phyloP scores from a whole-genome alignment of 2,329 filamentous ascomycete species.

The Ilyonectria mors-panacis region DNA sequence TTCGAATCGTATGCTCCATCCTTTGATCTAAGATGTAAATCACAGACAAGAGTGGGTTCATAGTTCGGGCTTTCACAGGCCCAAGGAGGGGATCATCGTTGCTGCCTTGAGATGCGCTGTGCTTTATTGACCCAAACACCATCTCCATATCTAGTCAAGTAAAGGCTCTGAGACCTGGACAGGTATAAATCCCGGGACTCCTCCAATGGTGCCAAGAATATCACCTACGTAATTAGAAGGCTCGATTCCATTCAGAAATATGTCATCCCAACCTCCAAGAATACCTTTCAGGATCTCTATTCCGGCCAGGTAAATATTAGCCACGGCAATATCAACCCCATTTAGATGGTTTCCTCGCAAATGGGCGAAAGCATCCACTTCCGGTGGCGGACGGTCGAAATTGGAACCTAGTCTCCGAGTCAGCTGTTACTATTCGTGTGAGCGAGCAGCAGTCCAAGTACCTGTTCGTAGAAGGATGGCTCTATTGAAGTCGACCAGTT shows the following conservation, averaged over 20 bases:
- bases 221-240: conserved; percentile 36
- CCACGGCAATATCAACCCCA: conserved; percentile 24
- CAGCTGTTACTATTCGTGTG: neutral
- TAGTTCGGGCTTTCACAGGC: neutral
- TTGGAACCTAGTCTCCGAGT: conserved; percentile 25
- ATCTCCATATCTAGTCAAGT: neutral
- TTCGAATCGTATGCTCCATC: no score
- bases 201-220: conserved; percentile 34
- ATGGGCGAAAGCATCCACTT: conserved; percentile 18
- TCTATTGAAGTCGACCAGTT: conserved; percentile 33
- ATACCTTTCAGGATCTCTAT: conserved; percentile 33
- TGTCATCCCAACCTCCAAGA: conserved; percentile 22
- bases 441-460: neutral
- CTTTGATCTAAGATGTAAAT: neutral
- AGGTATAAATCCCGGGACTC: conserved; percentile 31
- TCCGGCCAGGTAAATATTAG: conserved; percentile 32
- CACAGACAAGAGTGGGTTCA: no score
- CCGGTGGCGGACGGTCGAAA: conserved; percentile 37
- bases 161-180: neutral
- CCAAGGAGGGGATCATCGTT: neutral
- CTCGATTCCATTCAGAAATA: conserved; percentile 23
- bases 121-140: neutral
- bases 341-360: conserved; percentile 27
- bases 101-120: neutral
- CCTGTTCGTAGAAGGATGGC: conserved; percentile 32